phyloP scores from a whole-genome alignment of 768 basidiomycete genomes.

The Tulasnella sp. region DNA sequence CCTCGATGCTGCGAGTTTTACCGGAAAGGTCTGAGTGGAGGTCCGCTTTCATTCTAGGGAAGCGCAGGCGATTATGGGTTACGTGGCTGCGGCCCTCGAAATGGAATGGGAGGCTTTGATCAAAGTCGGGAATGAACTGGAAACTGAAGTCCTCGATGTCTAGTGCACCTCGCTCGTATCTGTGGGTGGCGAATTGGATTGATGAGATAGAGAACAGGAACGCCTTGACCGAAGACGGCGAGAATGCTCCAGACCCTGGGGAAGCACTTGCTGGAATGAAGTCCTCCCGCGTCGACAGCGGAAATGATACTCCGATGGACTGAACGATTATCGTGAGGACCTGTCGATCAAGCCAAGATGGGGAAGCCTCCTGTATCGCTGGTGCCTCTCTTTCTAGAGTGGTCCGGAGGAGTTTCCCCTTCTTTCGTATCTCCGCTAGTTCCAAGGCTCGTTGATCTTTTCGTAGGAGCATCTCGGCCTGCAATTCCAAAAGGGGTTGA shows the following conservation, averaged over 20 bases:
- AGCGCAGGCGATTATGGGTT: conserved; percentile 59
- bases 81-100: conserved; percentile 59
- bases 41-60: conserved; percentile 71
- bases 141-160: conserved; percentile 63
- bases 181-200: conserved; percentile 58
- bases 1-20: conserved; percentile 43
- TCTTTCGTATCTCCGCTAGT: conserved; percentile 72
- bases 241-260: conserved; percentile 28
- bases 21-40: conserved; percentile 45
- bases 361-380: conserved; percentile 10
- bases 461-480: conserved; percentile 65
- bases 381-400: conserved; percentile 45
- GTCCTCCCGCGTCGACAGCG: conserved; percentile 53
- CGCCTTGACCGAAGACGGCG: conserved; percentile 46
- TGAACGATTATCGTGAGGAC: conserved; percentile 30
- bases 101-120: conserved; percentile 56
- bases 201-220: conserved; percentile 77
- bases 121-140: conserved; percentile 78
- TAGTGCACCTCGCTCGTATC: conserved; percentile 69
- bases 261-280: conserved; percentile 30
- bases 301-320: conserved; percentile 84
- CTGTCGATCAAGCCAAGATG: conserved; percentile 29
- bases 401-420: conserved; percentile 57
- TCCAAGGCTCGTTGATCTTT: conserved; percentile 68
- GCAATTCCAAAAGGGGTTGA: conserved; percentile 15